These are phyloP conservation scores for Podila clonocystis DNA, from an alignment of 192 early-diverging fungal species.

Conservation along the genomic window DNA sequence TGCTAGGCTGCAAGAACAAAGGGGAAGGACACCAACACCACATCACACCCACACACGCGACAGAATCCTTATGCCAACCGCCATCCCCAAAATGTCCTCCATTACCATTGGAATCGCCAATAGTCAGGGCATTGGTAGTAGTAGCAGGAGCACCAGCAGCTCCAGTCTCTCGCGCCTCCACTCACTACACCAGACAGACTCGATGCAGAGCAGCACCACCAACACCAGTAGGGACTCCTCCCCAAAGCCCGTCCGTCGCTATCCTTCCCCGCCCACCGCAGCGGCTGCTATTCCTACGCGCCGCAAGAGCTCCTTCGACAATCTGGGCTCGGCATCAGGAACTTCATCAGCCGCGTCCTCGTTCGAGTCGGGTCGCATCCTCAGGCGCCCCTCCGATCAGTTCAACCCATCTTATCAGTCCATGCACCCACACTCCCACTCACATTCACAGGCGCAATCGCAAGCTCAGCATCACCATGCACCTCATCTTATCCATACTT, in stretches of 20 bases:
- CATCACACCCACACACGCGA: constrained; percentile 19
- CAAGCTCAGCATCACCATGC: constrained; percentile 19
- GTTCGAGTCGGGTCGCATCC: constrained; percentile 36
- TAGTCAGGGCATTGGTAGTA: constrained; percentile 47
- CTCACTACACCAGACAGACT: constrained; percentile 42
- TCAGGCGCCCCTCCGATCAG: constrained; percentile 44
- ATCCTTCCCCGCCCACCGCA: constrained; percentile 29
- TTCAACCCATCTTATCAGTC: constrained; percentile 37
- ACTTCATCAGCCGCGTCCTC: constrained; percentile 45
- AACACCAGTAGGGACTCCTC: constrained; percentile 39
- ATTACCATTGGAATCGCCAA: constrained; percentile 51
- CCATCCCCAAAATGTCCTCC: constrained; percentile 31
- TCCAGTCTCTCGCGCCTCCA: constrained; percentile 45
- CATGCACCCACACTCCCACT: constrained; percentile 22
- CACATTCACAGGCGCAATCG: constrained; percentile 6
- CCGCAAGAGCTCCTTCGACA: constrained; percentile 44
- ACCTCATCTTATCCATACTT: constrained; percentile 9
- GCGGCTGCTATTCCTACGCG: constrained; percentile 36
- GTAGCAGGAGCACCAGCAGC: constrained; percentile 45
- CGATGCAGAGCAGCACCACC: constrained; percentile 23
- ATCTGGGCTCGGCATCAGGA: constrained; percentile 37
- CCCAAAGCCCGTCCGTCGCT: constrained; percentile 26
- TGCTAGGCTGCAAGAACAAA: constrained; percentile 15
- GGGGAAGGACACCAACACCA: constrained; percentile 19
- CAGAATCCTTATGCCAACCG: constrained; percentile 37